Percentiles rank a stretch among this genome's conserved stretches.
Conservation (phyloP, 192 early-diverging fungal genomes). For the Entomortierella parvispora region DNA sequence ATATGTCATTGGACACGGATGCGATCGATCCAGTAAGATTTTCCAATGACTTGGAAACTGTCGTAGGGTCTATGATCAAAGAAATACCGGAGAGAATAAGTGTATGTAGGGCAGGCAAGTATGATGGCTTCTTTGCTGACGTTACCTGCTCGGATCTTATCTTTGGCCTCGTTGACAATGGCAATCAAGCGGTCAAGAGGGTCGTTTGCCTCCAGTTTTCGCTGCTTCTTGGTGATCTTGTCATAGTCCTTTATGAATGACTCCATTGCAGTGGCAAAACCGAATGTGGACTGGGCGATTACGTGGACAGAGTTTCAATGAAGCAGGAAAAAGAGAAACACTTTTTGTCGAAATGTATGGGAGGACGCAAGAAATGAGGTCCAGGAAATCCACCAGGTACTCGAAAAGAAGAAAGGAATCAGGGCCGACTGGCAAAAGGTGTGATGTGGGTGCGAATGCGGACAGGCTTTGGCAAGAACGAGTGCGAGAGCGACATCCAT, state of each 20-base stretch:
- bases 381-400: too few relatives aligned
- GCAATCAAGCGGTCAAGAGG: constrained; percentile 58
- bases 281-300: not conserved
- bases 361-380: not conserved
- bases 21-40: constrained; percentile 37
- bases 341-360: too few relatives aligned
- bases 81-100: not conserved
- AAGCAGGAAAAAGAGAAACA: too few relatives aligned
- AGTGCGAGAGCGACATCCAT: too few relatives aligned
- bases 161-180: constrained; percentile 53
- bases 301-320: too few relatives aligned
- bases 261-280: constrained; percentile 60
- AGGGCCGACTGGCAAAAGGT: too few relatives aligned
- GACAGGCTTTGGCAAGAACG: too few relatives aligned
- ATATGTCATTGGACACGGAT: constrained; percentile 37
- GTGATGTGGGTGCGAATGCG: too few relatives aligned
- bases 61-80: constrained; percentile 26
- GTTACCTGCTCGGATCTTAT: constrained; percentile 50
- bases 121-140: too few relatives aligned
- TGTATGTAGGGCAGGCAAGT: too few relatives aligned
- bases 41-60: constrained; percentile 8
- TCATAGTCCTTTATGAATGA: constrained; percentile 70
- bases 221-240: constrained; percentile 74
- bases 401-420: too few relatives aligned
- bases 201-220: constrained; percentile 55